Percentiles rank a stretch among this genome's conserved stretches.
phyloP scores from a whole-genome alignment of 106 monocot species.

The Acorus calamus region DNA sequence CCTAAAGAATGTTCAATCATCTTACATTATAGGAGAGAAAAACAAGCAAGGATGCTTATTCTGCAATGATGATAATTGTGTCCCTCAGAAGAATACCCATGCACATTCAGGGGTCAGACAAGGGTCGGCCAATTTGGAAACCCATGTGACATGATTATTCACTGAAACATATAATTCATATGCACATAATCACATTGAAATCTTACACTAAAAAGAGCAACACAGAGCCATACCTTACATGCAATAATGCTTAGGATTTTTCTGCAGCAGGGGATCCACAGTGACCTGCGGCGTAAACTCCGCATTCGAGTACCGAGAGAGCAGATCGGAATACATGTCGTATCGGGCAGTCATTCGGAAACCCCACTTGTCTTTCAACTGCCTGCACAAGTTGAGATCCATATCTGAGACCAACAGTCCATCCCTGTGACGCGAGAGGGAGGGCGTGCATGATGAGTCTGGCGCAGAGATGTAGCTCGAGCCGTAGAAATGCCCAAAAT shows the following conservation, averaged over 20 bases:
- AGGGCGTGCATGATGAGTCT: conserved; percentile 78
- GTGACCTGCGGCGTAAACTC: conserved; percentile 65
- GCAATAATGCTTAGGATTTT: not conserved
- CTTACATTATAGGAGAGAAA: too few species aligned
- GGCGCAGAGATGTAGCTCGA: conserved; percentile 82
- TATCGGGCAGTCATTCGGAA: conserved; percentile 95
- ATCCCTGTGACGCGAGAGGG: conserved; percentile 64
- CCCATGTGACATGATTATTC: too few species aligned
- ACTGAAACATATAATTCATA: too few species aligned
- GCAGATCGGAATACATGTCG: conserved; percentile 44
- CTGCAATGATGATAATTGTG: too few species aligned
- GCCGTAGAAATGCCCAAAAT: conserved; percentile 93
- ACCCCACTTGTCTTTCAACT: conserved; percentile 91
- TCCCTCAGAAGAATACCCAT: too few species aligned
- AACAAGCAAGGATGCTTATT: too few species aligned
- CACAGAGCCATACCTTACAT: too few species aligned
- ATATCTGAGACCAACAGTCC: conserved; percentile 74
- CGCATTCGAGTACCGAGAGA: conserved; percentile 53
- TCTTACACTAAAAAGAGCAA: too few species aligned
- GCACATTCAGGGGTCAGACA: too few species aligned
- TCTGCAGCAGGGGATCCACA: conserved; percentile 54
- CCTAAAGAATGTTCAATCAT: too few species aligned
- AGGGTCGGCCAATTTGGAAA: too few species aligned
- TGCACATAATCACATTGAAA: too few species aligned
- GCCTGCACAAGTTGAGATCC: conserved; percentile 88